Evolutionary conservation across 1,284 basidiomycete genomes (phyloP).

Genomic region (Golubevia pallescens): DNA sequence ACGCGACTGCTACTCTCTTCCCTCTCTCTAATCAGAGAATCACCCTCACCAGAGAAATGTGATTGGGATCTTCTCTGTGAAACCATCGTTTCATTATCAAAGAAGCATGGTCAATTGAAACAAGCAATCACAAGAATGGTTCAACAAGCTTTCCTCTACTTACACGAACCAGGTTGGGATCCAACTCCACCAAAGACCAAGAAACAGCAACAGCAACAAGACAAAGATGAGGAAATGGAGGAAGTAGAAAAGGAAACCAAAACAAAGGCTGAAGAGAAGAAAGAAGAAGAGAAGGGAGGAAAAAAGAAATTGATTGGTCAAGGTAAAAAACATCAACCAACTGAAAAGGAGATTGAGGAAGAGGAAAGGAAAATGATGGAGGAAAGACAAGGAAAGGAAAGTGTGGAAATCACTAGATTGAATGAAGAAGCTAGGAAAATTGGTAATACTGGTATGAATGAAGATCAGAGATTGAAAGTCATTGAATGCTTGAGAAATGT

Average conservation of each 20-base stretch:
- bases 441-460: constrained; percentile 19
- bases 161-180: constrained; percentile 24
- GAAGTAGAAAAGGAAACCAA: constrained; percentile 79
- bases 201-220: too few relatives aligned
- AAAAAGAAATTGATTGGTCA: constrained; percentile 12
- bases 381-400: constrained; percentile 25
- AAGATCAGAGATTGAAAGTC: constrained; percentile 33
- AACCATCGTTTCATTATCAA: constrained; percentile 68
- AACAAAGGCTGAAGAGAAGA: constrained; percentile 69
- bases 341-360: constrained; percentile 31
- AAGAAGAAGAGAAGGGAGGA: constrained; percentile 15
- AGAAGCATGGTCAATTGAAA: constrained; percentile 98
- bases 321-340: constrained; percentile 14
- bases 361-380: constrained; percentile 15
- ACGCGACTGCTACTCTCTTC: constrained; percentile 79
- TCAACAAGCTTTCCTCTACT: constrained; percentile 53
- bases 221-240: constrained; percentile 74
- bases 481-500: constrained; percentile 83
- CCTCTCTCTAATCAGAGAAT: constrained; percentile 66
- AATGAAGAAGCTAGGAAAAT: constrained; percentile 17
- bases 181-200: neutral
- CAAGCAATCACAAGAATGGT: constrained; percentile 87
- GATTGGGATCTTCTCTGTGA: constrained; percentile 42
- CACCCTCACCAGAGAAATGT: constrained; percentile 25
- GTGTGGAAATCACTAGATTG: constrained; percentile 21